Conservation (phyloP, 2,329 filamentous ascomycete genomes). For the Elsinoe necatrix region DNA sequence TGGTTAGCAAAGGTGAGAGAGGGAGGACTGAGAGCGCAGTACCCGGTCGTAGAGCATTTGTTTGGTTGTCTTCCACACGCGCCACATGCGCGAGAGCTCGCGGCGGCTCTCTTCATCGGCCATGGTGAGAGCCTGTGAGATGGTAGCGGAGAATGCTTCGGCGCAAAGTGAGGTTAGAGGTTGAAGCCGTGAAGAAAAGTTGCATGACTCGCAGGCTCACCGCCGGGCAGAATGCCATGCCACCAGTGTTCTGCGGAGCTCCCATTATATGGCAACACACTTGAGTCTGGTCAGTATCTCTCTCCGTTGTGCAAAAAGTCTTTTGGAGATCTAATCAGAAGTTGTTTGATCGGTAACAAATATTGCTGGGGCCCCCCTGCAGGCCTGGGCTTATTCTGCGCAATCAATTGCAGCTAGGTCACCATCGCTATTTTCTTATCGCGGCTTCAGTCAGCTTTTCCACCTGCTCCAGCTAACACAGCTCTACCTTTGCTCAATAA, state of each 20-base stretch:
- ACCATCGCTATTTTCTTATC: too few species aligned
- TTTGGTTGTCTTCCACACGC: constrained; percentile 84
- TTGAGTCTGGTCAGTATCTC: too few species aligned
- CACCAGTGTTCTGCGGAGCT: neutral
- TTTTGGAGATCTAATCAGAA: too few species aligned
- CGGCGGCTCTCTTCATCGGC: constrained; percentile 24
- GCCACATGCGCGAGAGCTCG: constrained; percentile 64
- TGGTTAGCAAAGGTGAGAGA: constrained; percentile 11
- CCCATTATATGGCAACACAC: too few species aligned
- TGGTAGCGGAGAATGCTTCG: constrained; percentile 2
- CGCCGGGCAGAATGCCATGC: constrained; percentile 27
- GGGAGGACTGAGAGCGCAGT: constrained; percentile 27
- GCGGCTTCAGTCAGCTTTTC: too few species aligned
- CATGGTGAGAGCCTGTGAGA: constrained; percentile 19
- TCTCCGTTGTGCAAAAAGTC: too few species aligned
- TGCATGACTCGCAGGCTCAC: constrained; percentile 19
- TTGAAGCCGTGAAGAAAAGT: constrained; percentile 23
- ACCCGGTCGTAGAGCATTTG: constrained; percentile 92
- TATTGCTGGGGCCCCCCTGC: too few species aligned
- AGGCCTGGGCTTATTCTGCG: too few species aligned
- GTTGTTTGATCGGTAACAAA: too few species aligned
- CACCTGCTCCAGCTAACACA: too few species aligned
- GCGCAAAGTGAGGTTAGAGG: constrained; percentile 17
- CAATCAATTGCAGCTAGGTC: too few species aligned
- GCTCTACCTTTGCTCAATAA: too few species aligned